Percentiles rank a stretch among this genome's conserved stretches.
phyloP scores from a whole-genome alignment of 345 rosid genomes.

The Theobroma cacao region DNA sequence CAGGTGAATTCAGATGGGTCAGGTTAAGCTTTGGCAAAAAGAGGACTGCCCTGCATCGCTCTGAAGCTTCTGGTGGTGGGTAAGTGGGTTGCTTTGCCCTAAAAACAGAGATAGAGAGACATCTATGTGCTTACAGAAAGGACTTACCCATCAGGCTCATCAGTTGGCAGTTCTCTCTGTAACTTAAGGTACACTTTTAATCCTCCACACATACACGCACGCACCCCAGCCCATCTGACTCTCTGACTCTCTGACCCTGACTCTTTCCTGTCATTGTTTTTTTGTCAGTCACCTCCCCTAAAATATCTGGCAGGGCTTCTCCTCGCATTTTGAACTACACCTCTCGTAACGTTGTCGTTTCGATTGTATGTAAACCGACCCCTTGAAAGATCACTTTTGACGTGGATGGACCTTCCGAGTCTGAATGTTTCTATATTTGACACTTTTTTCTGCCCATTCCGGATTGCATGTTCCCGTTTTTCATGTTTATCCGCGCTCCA shows the following conservation, averaged over 20 bases:
- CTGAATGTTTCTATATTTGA: not conserved
- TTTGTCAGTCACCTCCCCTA: not conserved
- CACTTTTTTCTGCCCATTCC: not conserved
- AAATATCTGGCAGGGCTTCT: not conserved
- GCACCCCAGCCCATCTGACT: no score
- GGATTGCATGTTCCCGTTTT: no score
- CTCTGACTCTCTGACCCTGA: no score
- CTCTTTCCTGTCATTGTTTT: not conserved
- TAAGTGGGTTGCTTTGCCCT: not conserved
- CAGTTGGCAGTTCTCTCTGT: not conserved
- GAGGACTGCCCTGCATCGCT: not conserved
- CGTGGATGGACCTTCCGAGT: not conserved
- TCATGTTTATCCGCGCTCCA: not conserved
- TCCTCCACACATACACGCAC: not conserved
- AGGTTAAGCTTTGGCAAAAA: slow-evolving; percentile 8
- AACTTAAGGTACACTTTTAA: slow-evolving; percentile 3
- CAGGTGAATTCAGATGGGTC: not conserved
- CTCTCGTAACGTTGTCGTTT: not conserved
- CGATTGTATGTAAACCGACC: not conserved
- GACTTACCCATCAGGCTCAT: not conserved
- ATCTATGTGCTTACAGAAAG: not conserved
- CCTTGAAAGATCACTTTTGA: not conserved
- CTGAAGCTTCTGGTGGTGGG: not conserved
- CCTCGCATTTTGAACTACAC: not conserved
- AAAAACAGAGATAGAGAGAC: not conserved